These are phyloP conservation scores for Aureobasidium sp. DNA, from an alignment of 2,329 filamentous ascomycete genomes.

Conservation along the genomic window DNA sequence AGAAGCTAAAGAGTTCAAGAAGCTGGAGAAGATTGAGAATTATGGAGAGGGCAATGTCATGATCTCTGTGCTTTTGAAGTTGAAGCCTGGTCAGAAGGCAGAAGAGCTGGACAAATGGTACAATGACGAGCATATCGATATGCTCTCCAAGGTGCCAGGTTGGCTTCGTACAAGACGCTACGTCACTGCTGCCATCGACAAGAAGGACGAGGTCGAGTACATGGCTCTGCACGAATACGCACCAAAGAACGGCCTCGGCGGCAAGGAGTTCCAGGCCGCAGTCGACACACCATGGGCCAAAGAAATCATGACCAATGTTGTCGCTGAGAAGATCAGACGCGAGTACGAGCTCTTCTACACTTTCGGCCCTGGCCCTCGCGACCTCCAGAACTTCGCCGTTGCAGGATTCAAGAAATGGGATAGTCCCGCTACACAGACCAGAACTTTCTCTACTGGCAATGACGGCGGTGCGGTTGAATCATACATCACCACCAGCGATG, in stretches of 20 bases:
- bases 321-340: conserved; percentile 51
- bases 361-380: conserved; percentile 67
- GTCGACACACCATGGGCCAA: conserved; percentile 55
- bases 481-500: conserved; percentile 61
- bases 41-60: conserved; percentile 54
- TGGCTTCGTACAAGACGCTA: conserved; percentile 71
- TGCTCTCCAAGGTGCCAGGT: conserved; percentile 67
- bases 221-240: conserved; percentile 68
- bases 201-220: conserved; percentile 45
- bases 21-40: conserved; percentile 54
- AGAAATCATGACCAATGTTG: conserved; percentile 52
- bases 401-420: conserved; percentile 45
- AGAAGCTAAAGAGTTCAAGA: conserved; percentile 51
- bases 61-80: conserved; percentile 53
- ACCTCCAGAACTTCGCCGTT: conserved; percentile 52
- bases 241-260: conserved; percentile 58
- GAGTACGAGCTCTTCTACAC: conserved; percentile 69
- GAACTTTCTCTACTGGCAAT: conserved; percentile 45
- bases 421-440: conserved; percentile 49
- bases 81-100: conserved; percentile 48
- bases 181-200: conserved; percentile 57
- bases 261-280: conserved; percentile 56
- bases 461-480: conserved; percentile 55
- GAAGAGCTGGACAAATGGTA: conserved; percentile 63
- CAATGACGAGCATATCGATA: conserved; percentile 62